Conservation (phyloP, 768 basidiomycete genomes). For the Leccinum uliginosum region DNA sequence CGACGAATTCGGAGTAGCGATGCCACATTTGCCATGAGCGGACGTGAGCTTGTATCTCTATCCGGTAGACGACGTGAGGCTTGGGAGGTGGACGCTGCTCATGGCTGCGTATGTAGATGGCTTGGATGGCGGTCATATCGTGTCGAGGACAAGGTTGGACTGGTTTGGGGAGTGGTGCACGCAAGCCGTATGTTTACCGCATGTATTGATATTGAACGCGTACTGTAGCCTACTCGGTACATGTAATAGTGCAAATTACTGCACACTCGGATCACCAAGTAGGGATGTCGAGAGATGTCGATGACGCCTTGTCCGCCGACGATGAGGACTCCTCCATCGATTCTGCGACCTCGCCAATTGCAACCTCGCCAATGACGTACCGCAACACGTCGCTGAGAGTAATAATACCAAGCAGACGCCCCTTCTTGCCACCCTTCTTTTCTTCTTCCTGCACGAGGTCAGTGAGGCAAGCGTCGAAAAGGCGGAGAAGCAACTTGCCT, state of each 20-base stretch:
- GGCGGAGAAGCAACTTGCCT: conserved; percentile 41
- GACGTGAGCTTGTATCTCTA: conserved; percentile 83
- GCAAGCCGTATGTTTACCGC: conserved; percentile 5
- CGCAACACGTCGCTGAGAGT: conserved; percentile 85
- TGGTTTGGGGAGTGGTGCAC: not conserved
- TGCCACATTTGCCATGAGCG: conserved; percentile 93
- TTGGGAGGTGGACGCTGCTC: conserved; percentile 70
- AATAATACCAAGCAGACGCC: conserved; percentile 80
- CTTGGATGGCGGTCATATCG: conserved; percentile 70
- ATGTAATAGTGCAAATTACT: not conserved
- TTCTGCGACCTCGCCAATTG: conserved; percentile 44
- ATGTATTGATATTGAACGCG: conserved; percentile 2
- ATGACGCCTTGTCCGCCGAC: conserved; percentile 11
- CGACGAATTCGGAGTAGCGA: conserved; percentile 92
- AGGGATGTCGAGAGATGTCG: conserved; percentile 12
- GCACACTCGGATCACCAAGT: conserved; percentile 7
- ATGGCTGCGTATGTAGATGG: conserved; percentile 62
- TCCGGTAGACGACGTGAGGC: conserved; percentile 76
- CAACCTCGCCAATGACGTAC: conserved; percentile 70
- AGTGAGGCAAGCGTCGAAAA: not conserved
- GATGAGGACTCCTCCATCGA: conserved; percentile 27
- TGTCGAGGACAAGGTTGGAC: conserved; percentile 6
- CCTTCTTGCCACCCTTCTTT: conserved; percentile 73
- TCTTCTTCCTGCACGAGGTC: conserved; percentile 65
- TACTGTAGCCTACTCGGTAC: not conserved